Percentiles rank a stretch among this genome's conserved stretches.
Conservation (phyloP, 495 filamentous ascomycete species). For the Pyrenula massariospora region DNA sequence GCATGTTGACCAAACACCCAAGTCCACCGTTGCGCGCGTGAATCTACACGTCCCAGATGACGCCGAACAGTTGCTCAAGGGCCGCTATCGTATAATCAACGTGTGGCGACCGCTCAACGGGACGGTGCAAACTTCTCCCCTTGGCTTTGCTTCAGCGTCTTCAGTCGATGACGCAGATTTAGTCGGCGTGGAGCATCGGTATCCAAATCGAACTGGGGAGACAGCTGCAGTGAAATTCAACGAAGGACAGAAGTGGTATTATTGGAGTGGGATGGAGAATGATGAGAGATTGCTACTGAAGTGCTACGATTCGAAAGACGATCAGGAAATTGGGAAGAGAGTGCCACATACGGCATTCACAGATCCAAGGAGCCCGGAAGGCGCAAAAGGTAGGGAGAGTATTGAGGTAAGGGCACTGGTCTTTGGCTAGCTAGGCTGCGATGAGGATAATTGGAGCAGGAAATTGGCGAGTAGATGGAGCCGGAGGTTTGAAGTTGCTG, state of each 20-base stretch:
- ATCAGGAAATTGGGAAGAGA: conserved; percentile 48
- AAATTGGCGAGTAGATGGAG: too few relatives aligned
- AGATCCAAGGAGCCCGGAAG: conserved; percentile 53
- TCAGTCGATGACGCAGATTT: conserved; percentile 49
- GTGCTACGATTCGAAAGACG: conserved; percentile 72
- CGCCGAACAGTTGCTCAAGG: conserved; percentile 42
- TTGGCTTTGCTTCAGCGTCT: conserved; percentile 59
- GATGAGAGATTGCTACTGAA: conserved; percentile 69
- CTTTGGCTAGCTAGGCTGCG: conserved; percentile 60
- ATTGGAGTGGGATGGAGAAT: conserved; percentile 65
- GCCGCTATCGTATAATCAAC: conserved; percentile 72
- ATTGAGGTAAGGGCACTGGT: conserved; percentile 81
- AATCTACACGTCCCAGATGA: conserved; percentile 47
- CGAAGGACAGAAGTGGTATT: conserved; percentile 56
- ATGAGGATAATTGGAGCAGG: too few relatives aligned
- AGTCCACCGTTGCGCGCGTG: conserved; percentile 54
- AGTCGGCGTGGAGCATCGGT: conserved; percentile 62
- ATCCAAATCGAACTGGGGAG: conserved; percentile 59
- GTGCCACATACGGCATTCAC: conserved; percentile 75
- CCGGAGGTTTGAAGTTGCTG: too few relatives aligned
- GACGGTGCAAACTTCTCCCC: conserved; percentile 56
- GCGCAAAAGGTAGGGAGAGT: conserved; percentile 56
- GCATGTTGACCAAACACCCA: conserved; percentile 74
- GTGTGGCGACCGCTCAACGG: conserved; percentile 74
- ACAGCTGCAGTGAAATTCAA: conserved; percentile 61